Evolutionary conservation across 208 protist genomes (phyloP).

Genomic region (Leishmania mexicana): DNA sequence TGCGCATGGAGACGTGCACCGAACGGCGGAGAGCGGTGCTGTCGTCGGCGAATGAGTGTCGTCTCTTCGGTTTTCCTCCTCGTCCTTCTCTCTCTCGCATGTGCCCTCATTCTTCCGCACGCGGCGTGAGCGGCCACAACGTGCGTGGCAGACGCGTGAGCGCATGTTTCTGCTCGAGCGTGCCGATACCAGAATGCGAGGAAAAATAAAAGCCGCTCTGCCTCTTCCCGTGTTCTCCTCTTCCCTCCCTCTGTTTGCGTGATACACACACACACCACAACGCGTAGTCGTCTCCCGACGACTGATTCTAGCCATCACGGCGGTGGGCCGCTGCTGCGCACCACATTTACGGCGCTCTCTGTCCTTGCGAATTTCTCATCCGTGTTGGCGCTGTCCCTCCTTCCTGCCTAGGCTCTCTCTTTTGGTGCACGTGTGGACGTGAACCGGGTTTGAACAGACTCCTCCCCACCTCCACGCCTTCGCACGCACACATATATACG

Average conservation of each 20-base stretch:
- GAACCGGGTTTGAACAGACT: neutral
- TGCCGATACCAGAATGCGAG: neutral
- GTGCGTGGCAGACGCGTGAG: neutral
- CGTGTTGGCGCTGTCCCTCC: neutral
- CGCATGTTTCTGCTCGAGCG: neutral
- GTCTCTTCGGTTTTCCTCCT: neutral
- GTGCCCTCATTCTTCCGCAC: neutral
- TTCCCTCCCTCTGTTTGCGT: neutral
- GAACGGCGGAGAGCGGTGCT: neutral
- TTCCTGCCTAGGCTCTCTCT: neutral
- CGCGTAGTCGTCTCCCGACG: neutral
- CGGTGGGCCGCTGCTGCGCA: neutral
- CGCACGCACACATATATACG: neutral
- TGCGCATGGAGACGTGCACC: neutral
- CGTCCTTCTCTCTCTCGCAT: neutral
- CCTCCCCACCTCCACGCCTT: neutral
- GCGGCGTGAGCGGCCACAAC: neutral
- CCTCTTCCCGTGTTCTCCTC: neutral
- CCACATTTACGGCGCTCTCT: neutral
- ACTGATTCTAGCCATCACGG: neutral
- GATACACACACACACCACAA: neutral
- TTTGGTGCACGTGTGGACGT: neutral
- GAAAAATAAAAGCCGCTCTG: too few species aligned
- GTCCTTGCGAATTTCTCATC: neutral
- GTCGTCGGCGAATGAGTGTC: neutral